Base-by-base conservation (phyloP, 2,329 filamentous ascomycete genomes). In the Sporothrix brunneoviolacea region DNA sequence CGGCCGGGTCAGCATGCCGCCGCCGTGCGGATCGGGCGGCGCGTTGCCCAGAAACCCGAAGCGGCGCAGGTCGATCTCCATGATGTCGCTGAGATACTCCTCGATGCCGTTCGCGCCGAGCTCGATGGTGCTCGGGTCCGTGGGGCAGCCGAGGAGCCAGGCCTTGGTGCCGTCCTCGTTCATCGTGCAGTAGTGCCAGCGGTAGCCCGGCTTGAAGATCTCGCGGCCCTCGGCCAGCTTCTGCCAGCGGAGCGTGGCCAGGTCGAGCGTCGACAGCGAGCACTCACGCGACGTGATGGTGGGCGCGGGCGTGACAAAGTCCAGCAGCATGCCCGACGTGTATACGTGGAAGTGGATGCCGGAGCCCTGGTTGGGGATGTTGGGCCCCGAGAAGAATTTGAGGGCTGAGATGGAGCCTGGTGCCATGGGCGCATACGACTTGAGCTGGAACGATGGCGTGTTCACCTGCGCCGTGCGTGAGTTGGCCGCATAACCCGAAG, bases 121-220 rank as follows among this genome's bases (percentile, higher is more conserved):
- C 35, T 84, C 84, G 42, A 83, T 81, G 7, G 77, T 73, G 16
- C 76, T 70, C 36, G 76, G 71, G 56, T 95, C 89, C 4, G 87
- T 84, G 3, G 87, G 87, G 61, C 90, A 96, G 8, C 93, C 93
- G n/a, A 98, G 76, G 21, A 98, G 74, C 91, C 93, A 98, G 8
- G 90, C 93, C 64, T 95, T 95, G 7, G 93, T 96, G 6, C 91
- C 91, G 60, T 95, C 88, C 54, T 93, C 84, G 63, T 96, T 94
- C 69, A 96, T 86, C 3, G 90, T 95, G 65, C 93, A 97, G 64
- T 98, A 98, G 66, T 97, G 91, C 93, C 93, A 98, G 53, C 91
- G 82, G 65, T 93, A 97, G n/a, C 86, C 88, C 0, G 83, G 74
- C 59, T 87, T 87, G 69, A 96, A 98, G 30, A 98, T 84, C 63